Evolutionary conservation across 768 basidiomycete species (phyloP).

Genomic region (Cystofilobasidium macerans): DNA sequence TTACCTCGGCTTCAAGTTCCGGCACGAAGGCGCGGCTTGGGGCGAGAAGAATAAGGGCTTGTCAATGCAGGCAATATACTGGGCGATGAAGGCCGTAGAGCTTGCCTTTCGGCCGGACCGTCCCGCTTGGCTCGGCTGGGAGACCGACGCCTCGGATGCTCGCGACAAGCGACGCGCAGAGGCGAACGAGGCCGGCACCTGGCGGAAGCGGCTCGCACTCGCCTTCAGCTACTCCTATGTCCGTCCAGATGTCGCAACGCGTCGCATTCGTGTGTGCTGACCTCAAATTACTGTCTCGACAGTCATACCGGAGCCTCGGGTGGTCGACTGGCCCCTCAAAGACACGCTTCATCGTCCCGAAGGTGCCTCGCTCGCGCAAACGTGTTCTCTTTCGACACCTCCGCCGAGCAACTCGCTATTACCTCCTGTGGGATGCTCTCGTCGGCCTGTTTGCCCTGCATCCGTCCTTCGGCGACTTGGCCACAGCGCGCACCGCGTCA

Average conservation of each 20-base stretch:
- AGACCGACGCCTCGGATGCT: background rate
- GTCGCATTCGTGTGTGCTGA: background rate
- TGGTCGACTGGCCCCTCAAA: slow-evolving; percentile 4
- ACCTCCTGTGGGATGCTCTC: slow-evolving; percentile 3
- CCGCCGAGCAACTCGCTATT: background rate
- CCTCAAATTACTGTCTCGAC: background rate
- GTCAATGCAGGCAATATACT: background rate
- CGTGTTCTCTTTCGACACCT: background rate
- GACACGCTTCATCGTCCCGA: background rate
- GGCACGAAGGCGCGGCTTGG: background rate
- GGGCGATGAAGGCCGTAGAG: slow-evolving; percentile 8
- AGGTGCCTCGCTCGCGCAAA: background rate
- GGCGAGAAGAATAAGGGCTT: background rate
- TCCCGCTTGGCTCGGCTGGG: slow-evolving; percentile 12
- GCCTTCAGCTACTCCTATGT: slow-evolving; percentile 6
- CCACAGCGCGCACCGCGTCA: background rate
- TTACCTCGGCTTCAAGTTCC: background rate
- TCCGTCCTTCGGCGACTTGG: background rate
- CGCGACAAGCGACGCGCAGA: background rate
- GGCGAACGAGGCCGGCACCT: background rate
- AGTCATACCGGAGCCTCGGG: slow-evolving; percentile 9
- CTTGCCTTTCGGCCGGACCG: slow-evolving; percentile 3
- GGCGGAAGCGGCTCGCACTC: background rate
- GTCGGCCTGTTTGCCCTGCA: slow-evolving; percentile 8
- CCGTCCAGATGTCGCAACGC: background rate